phyloP scores from a whole-genome alignment of 306 rosid genomes.

The Lotus japonicus region DNA sequence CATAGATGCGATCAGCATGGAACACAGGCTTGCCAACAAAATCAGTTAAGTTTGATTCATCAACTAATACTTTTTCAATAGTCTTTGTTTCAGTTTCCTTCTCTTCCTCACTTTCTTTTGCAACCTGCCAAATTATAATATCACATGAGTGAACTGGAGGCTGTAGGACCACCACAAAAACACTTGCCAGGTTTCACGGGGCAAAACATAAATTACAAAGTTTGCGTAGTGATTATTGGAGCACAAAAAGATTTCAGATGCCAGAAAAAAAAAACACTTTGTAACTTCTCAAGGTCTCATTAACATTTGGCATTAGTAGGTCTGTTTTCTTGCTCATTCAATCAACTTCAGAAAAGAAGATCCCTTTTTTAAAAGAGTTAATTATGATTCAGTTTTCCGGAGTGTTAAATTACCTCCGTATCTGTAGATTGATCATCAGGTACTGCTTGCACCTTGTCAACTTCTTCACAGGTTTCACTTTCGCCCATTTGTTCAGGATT shows the following conservation, averaged over 20 bases:
- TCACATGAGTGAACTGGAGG: not conserved
- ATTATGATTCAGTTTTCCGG: not conserved
- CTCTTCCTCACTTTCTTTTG: conserved; percentile 28
- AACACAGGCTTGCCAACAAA: conserved; percentile 97
- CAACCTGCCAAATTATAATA: conserved; percentile 42
- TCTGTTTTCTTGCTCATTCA: not conserved
- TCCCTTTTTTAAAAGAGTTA: not conserved
- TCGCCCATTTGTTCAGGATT: conserved; percentile 31
- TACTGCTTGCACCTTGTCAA: conserved; percentile 20
- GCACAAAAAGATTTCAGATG: not conserved
- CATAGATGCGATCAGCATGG: conserved; percentile 91
- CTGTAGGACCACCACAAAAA: not conserved
- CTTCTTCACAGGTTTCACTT: conserved; percentile 32
- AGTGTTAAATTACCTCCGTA: conserved; percentile 41
- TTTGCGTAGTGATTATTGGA: not conserved
- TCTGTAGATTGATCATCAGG: conserved; percentile 31
- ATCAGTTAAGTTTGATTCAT: conserved; percentile 52
- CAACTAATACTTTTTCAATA: conserved; percentile 52
- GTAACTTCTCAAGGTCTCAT: not conserved
- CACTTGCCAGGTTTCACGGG: conserved; percentile 3
- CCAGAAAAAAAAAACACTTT: not conserved
- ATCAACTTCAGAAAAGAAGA: not conserved
- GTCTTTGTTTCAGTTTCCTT: conserved; percentile 34
- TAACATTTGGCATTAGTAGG: not conserved
- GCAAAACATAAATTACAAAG: not conserved